Evolutionary conservation across 306 rosid species (phyloP).

Genomic region (Acacia crassicarpa): DNA sequence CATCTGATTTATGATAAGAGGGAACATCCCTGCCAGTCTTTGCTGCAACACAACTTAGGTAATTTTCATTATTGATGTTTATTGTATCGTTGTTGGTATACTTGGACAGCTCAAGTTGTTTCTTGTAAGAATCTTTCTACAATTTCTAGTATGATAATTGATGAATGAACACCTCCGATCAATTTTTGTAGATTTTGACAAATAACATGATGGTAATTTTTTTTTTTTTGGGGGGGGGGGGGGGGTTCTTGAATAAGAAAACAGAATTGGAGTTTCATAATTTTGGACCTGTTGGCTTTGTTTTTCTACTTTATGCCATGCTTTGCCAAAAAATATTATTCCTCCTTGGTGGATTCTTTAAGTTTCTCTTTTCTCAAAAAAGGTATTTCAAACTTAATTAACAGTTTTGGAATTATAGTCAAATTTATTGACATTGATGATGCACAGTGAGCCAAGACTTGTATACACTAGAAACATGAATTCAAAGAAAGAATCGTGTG

Average conservation of each 20-base stretch:
- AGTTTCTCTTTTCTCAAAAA: neutral
- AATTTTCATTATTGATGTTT: slow-evolving; percentile 29
- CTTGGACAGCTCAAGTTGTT: slow-evolving; percentile 26
- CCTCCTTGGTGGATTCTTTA: slow-evolving; percentile 1
- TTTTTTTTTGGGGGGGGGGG: too few relatives aligned
- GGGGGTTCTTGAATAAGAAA: neutral
- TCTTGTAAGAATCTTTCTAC: neutral
- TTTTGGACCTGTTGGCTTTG: neutral
- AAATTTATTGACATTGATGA: neutral
- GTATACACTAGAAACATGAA: neutral
- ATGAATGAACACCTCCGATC: slow-evolving; percentile 10
- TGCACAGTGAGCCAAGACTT: neutral
- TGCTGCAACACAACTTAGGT: slow-evolving; percentile 98
- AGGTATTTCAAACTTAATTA: slow-evolving; percentile 17
- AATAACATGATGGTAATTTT: neutral
- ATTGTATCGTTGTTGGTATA: slow-evolving; percentile 1
- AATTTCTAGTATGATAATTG: neutral
- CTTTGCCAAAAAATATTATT: neutral
- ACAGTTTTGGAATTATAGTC: neutral
- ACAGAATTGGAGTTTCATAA: neutral
- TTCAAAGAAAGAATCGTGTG: neutral
- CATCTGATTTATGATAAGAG: slow-evolving; percentile 93
- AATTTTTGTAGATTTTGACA: slow-evolving; percentile 13
- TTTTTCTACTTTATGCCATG: neutral
- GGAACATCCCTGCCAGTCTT: slow-evolving; percentile 89